Conservation (phyloP, 257 asterid species). For the Solanum lignicaule region DNA sequence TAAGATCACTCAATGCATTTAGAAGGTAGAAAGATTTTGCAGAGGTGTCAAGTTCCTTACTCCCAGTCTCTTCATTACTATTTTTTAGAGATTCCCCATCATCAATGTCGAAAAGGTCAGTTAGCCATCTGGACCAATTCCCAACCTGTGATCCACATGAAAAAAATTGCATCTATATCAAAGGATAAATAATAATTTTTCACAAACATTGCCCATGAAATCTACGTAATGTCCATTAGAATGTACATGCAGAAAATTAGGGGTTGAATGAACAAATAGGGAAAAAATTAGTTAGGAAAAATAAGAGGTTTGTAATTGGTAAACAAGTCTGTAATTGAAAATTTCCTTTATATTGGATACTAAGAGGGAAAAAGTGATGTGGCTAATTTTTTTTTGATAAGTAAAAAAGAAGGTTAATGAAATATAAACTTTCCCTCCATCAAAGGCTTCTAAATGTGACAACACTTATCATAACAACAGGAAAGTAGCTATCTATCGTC, state of each 20-base stretch:
- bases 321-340: background rate
- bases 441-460: background rate
- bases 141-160: conserved; percentile 8
- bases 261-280: background rate
- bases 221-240: background rate
- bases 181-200: background rate
- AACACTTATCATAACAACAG: background rate
- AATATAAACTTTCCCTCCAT: background rate
- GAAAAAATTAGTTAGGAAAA: background rate
- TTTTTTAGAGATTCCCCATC: conserved; percentile 4
- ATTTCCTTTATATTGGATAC: background rate
- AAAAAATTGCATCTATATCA: background rate
- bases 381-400: background rate
- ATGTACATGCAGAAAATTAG: background rate
- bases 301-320: background rate
- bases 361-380: background rate
- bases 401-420: background rate
- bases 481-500: background rate
- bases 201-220: background rate
- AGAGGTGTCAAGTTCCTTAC: conserved; percentile 23
- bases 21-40: conserved; percentile 58
- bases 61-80: conserved; percentile 25
- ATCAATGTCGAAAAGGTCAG: conserved; percentile 10
- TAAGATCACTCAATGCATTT: conserved; percentile 74
- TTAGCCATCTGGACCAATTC: conserved; percentile 11